Evolutionary conservation across 1,284 basidiomycete species (phyloP), one percentile per base, ranked within the genome.

Genomic region (Porogramme epimiltina): DNA sequence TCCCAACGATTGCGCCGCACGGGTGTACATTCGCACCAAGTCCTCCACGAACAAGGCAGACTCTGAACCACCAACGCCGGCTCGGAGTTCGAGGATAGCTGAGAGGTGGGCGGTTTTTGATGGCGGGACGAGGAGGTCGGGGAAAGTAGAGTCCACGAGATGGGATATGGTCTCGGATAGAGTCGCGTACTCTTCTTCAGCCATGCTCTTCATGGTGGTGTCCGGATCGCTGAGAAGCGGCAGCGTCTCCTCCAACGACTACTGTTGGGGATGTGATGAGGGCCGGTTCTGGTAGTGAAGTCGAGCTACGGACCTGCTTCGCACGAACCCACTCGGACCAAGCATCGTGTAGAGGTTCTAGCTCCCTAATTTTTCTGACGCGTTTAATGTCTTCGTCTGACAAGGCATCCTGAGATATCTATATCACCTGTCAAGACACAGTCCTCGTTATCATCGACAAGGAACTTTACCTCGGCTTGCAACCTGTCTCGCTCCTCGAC

Each of bases 61-160:
- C 70, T 99, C 96, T 3, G 87, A 86, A 0, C 96, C 96, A 0
- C 96, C 97, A 0, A 96, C 93, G 2, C 95, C 97, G 0, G 93
- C 85, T 62, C 96, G 95, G 28, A 99, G 74, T 61, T 98, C 96
- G 51, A 99, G 73, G 49, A 98, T 77, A 0, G 91, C 91, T 3
- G 90, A 89, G 5, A 93, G 73, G 1, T 80, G 67, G 0, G 77
- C 71, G 0, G 91, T 89, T 6, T 78, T 63, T 0, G 89, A 87
- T 0, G 82, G 73, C 0, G 91, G 91, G 0, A 94, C 76, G 49
- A 98, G 80, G 4, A 91, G 75, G 0, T 77, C 54, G 0, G 91
- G 87, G 56, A 98, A 84, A 0, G 77, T 81, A 0, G 70, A 63
- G 10, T 78, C 70, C 34, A 89, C 65, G 26, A 85, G 66, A 0